Evolutionary conservation across 345 rosid genomes (phyloP).

Genomic region (Moricandia moricandioides): DNA sequence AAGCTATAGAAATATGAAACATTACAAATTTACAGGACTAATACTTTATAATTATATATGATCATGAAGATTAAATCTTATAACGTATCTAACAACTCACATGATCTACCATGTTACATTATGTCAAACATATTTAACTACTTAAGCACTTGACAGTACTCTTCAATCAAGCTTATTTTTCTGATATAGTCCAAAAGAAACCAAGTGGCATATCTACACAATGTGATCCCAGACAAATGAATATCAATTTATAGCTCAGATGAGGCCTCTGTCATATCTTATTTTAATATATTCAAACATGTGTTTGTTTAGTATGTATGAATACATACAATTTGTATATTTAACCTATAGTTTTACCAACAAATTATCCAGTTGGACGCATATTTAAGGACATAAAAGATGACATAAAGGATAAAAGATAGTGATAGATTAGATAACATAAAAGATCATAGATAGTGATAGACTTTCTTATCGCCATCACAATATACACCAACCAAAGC

Average conservation of each 20-base stretch:
- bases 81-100: constrained; percentile 28
- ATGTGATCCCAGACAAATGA: constrained; percentile 20
- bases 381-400: neutral
- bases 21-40: constrained; percentile 14
- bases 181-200: constrained; percentile 17
- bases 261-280: neutral
- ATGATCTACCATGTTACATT: constrained; percentile 17
- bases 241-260: constrained; percentile 1
- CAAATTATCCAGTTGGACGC: neutral
- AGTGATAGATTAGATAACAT: neutral
- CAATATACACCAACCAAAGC: neutral
- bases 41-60: neutral
- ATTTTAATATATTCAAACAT: neutral
- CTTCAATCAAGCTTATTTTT: neutral
- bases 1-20: neutral
- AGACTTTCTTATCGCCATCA: neutral
- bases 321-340: neutral
- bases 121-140: neutral
- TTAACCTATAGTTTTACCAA: neutral
- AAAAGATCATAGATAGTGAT: neutral
- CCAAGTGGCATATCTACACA: constrained; percentile 26
- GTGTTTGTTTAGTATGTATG: neutral
- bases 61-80: constrained; percentile 2
- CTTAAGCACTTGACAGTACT: constrained; percentile 6
- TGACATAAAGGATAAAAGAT: neutral